These are phyloP conservation scores for Vicia faba DNA, from an alignment of 306 rosid genomes.

Conservation along the genomic window DNA sequence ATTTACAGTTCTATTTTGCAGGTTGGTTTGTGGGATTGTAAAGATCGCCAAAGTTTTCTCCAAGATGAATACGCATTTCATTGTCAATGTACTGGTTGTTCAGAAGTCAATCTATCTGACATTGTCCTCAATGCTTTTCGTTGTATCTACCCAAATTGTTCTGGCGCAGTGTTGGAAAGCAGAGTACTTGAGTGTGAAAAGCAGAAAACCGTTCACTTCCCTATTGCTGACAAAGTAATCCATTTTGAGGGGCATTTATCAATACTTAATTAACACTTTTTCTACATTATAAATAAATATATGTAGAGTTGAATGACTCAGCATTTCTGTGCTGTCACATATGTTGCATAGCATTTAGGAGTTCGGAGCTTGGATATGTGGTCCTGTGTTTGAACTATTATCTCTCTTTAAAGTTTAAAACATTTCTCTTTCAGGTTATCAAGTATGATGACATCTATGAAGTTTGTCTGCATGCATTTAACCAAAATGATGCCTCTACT, in stretches of 20 bases:
- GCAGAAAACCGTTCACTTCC: constrained; percentile 45
- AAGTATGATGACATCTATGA: constrained; percentile 45
- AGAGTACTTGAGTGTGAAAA: constrained; percentile 57
- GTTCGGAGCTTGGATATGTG: constrained; percentile 16
- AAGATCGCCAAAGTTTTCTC: constrained; percentile 68
- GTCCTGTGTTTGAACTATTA: constrained; percentile 20
- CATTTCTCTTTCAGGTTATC: constrained; percentile 48
- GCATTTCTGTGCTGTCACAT: constrained; percentile 25
- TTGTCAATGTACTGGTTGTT: constrained; percentile 77
- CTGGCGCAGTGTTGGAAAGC: constrained; percentile 72
- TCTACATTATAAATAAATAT: constrained; percentile 26
- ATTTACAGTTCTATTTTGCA: constrained; percentile 43
- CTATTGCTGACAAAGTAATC: constrained; percentile 35
- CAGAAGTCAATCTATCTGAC: constrained; percentile 65
- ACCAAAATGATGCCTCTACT: constrained; percentile 41
- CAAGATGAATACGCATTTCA: constrained; percentile 69
- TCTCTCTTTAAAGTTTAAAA: constrained; percentile 12
- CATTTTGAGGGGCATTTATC: constrained; percentile 37
- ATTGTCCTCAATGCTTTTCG: constrained; percentile 67
- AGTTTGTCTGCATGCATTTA: constrained; percentile 30
- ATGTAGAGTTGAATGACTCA: background rate
- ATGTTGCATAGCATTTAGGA: constrained; percentile 12
- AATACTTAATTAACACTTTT: constrained; percentile 40
- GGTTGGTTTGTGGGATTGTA: constrained; percentile 88
- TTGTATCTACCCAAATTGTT: constrained; percentile 62